Evolutionary conservation across 768 basidiomycete species (phyloP), one percentile per base, ranked within the genome.

Genomic region (Boletus sp.): DNA sequence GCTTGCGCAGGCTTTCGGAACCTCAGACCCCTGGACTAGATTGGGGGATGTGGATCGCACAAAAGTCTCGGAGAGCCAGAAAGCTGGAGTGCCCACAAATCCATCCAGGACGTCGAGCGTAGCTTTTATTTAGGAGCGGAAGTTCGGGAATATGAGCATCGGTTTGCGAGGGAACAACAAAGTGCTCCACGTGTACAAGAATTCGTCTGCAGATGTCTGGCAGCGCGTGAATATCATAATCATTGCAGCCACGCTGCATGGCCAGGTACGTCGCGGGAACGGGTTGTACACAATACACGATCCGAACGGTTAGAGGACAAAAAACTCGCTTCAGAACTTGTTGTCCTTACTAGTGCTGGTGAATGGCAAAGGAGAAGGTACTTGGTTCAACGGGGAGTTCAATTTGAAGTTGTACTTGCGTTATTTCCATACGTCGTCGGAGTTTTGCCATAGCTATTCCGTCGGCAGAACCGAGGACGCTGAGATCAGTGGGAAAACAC

Each of bases 111-210:
- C 5, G 12, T 39, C 45, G 24, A 55, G 49, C 0, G 39, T 35
- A 7, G 35, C 46, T 36, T 35, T 64, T 65, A 61, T 52, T 49
- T 55, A 39, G 56, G 44, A 1, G 41, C 42, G 33, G 60, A 46
- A 35, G 18, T 32, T 32, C 29, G 47, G 9, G 41, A 33, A 20
- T 24, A 30, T 55, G 41, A 33, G 41, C 52, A 47, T 56, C 32
- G 15, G 33, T 28, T 51, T 7, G 20, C 47, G 49, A 60, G 58
- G 54, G 56, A 64, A 64, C 44, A 56, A 35, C 46, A 47, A 40
- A 4, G 35, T 35, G 44, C n/a, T 47, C 50, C 63, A 52, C 51
- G 53, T 60, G 56, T n/a, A 40, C 37, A 28, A 32, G 12, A 9
- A 54, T 39, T 40, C n/a, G 44, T 47, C 44, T 45, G 42, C 24